Conservation (phyloP, 2,329 filamentous ascomycete species). For the Trichoderma asperellum region DNA sequence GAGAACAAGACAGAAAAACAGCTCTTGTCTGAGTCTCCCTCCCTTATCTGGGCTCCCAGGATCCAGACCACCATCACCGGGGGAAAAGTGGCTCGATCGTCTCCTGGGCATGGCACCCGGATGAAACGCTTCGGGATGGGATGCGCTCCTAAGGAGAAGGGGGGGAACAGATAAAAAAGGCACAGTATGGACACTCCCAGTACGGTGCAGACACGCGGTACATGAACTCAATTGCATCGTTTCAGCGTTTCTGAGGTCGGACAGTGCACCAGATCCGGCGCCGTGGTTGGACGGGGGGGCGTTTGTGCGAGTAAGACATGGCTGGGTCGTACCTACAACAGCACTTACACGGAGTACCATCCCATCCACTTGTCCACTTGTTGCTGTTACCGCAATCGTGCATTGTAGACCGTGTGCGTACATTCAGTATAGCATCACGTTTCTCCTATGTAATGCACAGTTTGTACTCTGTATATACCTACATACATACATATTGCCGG, state of each 20-base stretch:
- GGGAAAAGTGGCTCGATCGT: conserved; percentile 12
- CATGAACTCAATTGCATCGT: conserved; percentile 1
- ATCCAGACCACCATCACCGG: not conserved
- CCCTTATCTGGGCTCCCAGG: not conserved
- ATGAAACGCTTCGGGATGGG: conserved; percentile 10
- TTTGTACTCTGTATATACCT: not conserved
- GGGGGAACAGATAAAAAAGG: not conserved
- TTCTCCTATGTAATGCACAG: not conserved
- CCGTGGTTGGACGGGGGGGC: conserved; percentile 6
- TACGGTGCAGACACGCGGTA: not conserved
- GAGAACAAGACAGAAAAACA: not conserved
- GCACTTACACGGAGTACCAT: not conserved
- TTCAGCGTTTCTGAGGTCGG: not conserved
- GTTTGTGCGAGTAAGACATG: not conserved
- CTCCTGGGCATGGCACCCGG: not conserved
- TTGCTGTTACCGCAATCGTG: not conserved
- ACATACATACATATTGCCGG: not conserved
- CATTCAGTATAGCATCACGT: not conserved
- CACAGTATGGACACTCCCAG: not conserved
- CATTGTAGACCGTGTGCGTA: not conserved
- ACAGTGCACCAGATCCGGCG: conserved; percentile 21
- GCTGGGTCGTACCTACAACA: not conserved
- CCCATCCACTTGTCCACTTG: not conserved
- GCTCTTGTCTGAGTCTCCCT: conserved; percentile 7
- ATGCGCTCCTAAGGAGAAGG: not conserved